A percentile compares a stretch with the other conserved stretches of the same genome.
These are phyloP conservation scores for Tylopilus felleus DNA, from an alignment of 768 basidiomycete species.

Conservation along the genomic window DNA sequence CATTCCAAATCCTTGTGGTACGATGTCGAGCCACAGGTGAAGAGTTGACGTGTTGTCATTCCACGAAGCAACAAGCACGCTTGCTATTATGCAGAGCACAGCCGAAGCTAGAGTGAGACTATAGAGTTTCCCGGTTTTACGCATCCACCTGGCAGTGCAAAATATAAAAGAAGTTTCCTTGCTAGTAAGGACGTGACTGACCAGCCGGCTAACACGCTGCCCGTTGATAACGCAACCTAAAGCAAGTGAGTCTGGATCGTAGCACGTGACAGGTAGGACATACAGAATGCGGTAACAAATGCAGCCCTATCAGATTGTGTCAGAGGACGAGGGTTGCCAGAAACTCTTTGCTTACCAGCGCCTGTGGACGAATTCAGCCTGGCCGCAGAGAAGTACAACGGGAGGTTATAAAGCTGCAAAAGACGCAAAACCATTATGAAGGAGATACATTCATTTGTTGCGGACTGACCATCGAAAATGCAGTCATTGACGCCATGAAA, in stretches of 20 bases:
- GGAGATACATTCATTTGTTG: neutral
- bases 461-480: conserved; percentile 69
- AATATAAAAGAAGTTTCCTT: conserved; percentile 2
- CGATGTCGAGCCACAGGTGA: conserved; percentile 74
- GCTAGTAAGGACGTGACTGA: conserved; percentile 33
- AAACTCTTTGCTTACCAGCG: conserved; percentile 52
- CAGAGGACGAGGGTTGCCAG: neutral
- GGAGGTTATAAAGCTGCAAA: conserved; percentile 76
- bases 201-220: conserved; percentile 89
- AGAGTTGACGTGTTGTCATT: conserved; percentile 52
- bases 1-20: conserved; percentile 83
- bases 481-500: conserved; percentile 70
- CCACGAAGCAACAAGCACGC: conserved; percentile 64
- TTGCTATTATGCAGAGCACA: conserved; percentile 56
- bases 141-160: conserved; percentile 63
- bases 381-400: conserved; percentile 87
- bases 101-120: conserved; percentile 65
- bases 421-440: conserved; percentile 2
- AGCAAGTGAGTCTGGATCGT: conserved; percentile 14
- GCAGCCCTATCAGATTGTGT: conserved; percentile 53
- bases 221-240: conserved; percentile 75
- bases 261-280: conserved; percentile 24
- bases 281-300: conserved; percentile 89
- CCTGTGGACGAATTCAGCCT: conserved; percentile 61
- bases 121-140: conserved; percentile 83